Conservation (phyloP, 2,329 filamentous ascomycete genomes). For the Aspergillaceae sp. region DNA sequence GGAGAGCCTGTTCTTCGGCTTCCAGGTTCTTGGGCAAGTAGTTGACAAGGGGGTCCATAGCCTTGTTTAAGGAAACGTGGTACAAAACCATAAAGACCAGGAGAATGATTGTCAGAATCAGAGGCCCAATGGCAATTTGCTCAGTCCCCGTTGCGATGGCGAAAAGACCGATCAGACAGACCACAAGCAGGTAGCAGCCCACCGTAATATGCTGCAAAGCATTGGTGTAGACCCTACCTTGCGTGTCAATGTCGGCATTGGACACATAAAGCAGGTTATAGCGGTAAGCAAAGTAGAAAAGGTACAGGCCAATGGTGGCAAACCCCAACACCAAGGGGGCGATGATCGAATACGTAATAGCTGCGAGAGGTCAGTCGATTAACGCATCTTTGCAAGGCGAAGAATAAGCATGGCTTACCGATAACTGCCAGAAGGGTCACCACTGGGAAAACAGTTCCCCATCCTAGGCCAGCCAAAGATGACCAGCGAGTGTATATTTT, state of each 20-base stretch:
- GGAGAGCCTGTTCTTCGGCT: constrained; percentile 46
- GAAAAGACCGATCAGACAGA: constrained; percentile 80
- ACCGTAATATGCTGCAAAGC: constrained; percentile 77
- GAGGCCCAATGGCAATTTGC: constrained; percentile 54
- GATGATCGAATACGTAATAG: constrained; percentile 78
- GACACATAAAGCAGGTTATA: constrained; percentile 88
- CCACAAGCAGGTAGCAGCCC: constrained; percentile 72
- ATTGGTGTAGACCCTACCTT: constrained; percentile 79
- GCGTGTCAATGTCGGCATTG: constrained; percentile 73
- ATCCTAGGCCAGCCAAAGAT: constrained; percentile 62
- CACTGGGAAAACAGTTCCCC: constrained; percentile 74
- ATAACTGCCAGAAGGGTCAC: constrained; percentile 76
- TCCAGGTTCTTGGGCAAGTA: constrained; percentile 70
- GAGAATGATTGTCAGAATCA: constrained; percentile 68
- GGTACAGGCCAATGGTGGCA: constrained; percentile 64
- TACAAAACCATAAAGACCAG: constrained; percentile 68
- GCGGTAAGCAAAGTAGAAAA: constrained; percentile 80
- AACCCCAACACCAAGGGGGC: constrained; percentile 79
- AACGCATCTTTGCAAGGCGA: not conserved
- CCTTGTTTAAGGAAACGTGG: constrained; percentile 62
- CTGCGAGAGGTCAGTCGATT: constrained; percentile 34
- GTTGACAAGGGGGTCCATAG: constrained; percentile 65
- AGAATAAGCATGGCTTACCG: constrained; percentile 44
- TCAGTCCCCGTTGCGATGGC: constrained; percentile 58
- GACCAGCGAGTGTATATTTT: constrained; percentile 74